A percentile compares a stretch with the other conserved stretches of the same genome.
phyloP scores from a whole-genome alignment of 768 basidiomycete species.

The Pholiota molesta region DNA sequence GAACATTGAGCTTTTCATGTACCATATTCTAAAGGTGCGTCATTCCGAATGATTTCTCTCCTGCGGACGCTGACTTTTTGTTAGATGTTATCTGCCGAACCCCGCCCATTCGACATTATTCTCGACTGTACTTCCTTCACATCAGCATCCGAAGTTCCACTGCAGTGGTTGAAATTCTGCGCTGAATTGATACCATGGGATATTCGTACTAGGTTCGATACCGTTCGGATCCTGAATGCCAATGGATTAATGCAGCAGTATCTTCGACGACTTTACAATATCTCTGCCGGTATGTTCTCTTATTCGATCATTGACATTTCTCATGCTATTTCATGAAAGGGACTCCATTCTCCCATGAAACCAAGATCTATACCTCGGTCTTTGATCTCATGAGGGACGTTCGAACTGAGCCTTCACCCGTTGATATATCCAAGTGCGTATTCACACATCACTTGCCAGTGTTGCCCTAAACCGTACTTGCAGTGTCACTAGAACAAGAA shows the following conservation, averaged over 20 bases:
- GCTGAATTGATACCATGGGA: conserved; percentile 76
- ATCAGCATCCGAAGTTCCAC: conserved; percentile 74
- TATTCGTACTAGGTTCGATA: conserved; percentile 61
- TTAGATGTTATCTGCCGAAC: conserved; percentile 55
- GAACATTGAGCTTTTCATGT: conserved; percentile 78
- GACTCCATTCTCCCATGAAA: conserved; percentile 49
- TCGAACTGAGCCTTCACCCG: conserved; percentile 47
- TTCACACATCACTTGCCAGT: not conserved
- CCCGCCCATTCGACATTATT: conserved; percentile 68
- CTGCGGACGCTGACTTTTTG: not conserved
- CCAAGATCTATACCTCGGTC: conserved; percentile 67
- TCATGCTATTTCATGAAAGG: conserved; percentile 36
- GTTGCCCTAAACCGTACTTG: conserved; percentile 1
- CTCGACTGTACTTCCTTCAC: conserved; percentile 83
- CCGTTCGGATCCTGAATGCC: conserved; percentile 71
- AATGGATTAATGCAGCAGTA: conserved; percentile 74
- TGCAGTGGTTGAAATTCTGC: conserved; percentile 81
- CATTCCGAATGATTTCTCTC: not conserved
- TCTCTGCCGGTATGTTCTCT: conserved; percentile 50
- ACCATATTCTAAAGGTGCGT: conserved; percentile 72
- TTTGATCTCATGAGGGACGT: conserved; percentile 60
- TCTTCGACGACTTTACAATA: conserved; percentile 75
- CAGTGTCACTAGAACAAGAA: conserved; percentile 70
- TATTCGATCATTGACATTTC: not conserved
- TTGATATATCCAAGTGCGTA: conserved; percentile 59